These are phyloP conservation scores for Rhynchosporium secalis DNA, from an alignment of 2,329 filamentous ascomycete genomes.

Conservation along the genomic window DNA sequence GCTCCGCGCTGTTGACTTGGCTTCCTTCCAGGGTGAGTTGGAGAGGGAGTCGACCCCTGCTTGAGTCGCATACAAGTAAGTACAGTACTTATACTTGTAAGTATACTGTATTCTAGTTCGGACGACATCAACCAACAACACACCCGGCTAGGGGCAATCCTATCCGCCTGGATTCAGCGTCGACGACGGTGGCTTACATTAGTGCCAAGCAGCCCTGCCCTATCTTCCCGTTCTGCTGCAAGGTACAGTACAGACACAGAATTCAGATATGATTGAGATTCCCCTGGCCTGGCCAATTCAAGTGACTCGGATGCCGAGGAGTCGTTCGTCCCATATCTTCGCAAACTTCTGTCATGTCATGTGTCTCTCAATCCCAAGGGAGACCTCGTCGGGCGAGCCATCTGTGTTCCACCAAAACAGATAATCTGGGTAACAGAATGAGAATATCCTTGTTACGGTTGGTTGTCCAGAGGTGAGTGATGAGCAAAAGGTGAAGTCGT, in stretches of 20 bases:
- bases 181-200: conserved; percentile 16
- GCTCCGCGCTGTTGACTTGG: conserved; percentile 4
- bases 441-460: not conserved
- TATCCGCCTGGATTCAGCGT: not conserved
- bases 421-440: not conserved
- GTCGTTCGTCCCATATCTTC: conserved; percentile 14
- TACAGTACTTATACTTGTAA: too few species aligned
- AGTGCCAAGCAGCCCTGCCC: not conserved
- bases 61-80: not conserved
- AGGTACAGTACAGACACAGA: conserved; percentile 16
- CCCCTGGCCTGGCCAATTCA: not conserved
- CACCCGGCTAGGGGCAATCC: not conserved
- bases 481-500: conserved; percentile 5
- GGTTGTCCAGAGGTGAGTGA: not conserved
- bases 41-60: not conserved
- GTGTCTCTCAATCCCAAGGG: not conserved
- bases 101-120: not conserved
- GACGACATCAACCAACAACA: not conserved
- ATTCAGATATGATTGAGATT: not conserved
- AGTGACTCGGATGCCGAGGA: not conserved
- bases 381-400: not conserved
- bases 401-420: conserved; percentile 2
- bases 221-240: conserved; percentile 18
- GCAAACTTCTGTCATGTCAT: not conserved
- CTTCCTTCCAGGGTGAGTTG: too few species aligned